Percentiles rank a stretch among this genome's conserved stretches.
phyloP scores from a whole-genome alignment of 1,284 basidiomycete species.

The Ganoderma resinaceum region DNA sequence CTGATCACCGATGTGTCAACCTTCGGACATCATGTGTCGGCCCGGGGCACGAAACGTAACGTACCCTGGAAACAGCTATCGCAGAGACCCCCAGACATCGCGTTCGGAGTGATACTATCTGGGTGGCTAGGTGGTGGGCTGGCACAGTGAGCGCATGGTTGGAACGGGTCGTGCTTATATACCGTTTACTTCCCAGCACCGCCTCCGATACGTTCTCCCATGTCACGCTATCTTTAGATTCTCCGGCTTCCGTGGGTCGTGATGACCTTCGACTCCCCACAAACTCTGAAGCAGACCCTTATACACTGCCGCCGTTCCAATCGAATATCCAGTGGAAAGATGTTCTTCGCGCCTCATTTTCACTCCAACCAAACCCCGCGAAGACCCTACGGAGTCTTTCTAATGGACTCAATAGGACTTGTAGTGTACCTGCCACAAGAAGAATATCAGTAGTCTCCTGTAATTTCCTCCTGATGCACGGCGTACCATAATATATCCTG shows the following conservation, averaged over 20 bases:
- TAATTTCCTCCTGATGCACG: too few relatives aligned
- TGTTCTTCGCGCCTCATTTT: neutral
- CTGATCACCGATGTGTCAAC: slow-evolving; percentile 37
- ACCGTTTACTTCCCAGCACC: neutral
- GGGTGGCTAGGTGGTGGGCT: neutral
- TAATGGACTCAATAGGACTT: too few relatives aligned
- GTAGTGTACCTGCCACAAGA: too few relatives aligned
- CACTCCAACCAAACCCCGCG: too few relatives aligned
- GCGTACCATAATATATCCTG: too few relatives aligned
- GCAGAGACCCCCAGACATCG: slow-evolving; percentile 48
- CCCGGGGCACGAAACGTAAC: slow-evolving; percentile 12
- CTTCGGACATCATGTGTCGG: neutral
- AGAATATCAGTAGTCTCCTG: too few relatives aligned
- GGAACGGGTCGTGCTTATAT: neutral
- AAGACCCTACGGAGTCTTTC: too few relatives aligned
- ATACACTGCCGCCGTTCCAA: neutral
- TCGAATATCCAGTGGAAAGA: neutral
- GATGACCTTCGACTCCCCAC: neutral
- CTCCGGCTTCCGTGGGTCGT: neutral
- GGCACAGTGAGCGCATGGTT: neutral
- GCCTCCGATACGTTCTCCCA: neutral
- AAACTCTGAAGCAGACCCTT: neutral
- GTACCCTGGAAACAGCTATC: slow-evolving; percentile 56
- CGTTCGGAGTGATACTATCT: neutral
- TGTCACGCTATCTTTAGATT: neutral